Evolutionary conservation across 495 filamentous ascomycete genomes (phyloP).

Genomic region (Aspergillus campestris): DNA sequence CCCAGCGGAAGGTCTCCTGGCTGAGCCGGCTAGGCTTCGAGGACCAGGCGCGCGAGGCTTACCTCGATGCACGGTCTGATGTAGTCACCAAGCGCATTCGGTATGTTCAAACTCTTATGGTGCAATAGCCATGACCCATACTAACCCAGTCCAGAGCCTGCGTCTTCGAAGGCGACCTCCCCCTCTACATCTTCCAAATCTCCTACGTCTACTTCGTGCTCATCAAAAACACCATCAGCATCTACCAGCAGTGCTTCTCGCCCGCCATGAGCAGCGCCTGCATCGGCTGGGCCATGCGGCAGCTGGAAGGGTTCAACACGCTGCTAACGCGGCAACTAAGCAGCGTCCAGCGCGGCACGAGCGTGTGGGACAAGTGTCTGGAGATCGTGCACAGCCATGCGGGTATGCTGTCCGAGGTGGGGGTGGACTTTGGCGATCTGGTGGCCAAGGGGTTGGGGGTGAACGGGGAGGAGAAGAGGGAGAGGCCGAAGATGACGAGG

Average conservation of each 20-base stretch:
- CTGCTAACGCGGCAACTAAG: slow-evolving; percentile 76
- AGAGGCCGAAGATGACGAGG: slow-evolving; percentile 16
- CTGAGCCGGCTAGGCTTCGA: slow-evolving; percentile 80
- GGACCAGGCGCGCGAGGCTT: slow-evolving; percentile 78
- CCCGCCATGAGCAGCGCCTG: slow-evolving; percentile 78
- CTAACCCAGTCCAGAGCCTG: slow-evolving; percentile 58
- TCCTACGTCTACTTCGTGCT: slow-evolving; percentile 93
- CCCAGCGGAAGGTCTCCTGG: slow-evolving; percentile 69
- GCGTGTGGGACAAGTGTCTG: slow-evolving; percentile 76
- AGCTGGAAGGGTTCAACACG: slow-evolving; percentile 81
- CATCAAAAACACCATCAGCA: slow-evolving; percentile 81
- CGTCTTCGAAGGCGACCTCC: slow-evolving; percentile 86
- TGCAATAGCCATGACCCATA: neutral
- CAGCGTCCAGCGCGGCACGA: slow-evolving; percentile 58
- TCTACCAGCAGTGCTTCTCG: slow-evolving; percentile 86
- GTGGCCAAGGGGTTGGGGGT: slow-evolving; percentile 37
- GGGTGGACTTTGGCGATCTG: slow-evolving; percentile 79
- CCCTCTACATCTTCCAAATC: slow-evolving; percentile 89
- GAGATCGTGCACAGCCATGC: slow-evolving; percentile 74
- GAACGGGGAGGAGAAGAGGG: slow-evolving; percentile 19
- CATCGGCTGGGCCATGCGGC: slow-evolving; percentile 92
- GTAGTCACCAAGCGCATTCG: slow-evolving; percentile 73
- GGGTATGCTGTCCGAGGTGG: slow-evolving; percentile 70
- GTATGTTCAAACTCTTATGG: slow-evolving; percentile 35
- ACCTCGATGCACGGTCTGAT: slow-evolving; percentile 66